These are phyloP conservation scores for Chaetomiaceae sp. DNA, from an alignment of 2,329 filamentous ascomycete species.

Conservation along the genomic window DNA sequence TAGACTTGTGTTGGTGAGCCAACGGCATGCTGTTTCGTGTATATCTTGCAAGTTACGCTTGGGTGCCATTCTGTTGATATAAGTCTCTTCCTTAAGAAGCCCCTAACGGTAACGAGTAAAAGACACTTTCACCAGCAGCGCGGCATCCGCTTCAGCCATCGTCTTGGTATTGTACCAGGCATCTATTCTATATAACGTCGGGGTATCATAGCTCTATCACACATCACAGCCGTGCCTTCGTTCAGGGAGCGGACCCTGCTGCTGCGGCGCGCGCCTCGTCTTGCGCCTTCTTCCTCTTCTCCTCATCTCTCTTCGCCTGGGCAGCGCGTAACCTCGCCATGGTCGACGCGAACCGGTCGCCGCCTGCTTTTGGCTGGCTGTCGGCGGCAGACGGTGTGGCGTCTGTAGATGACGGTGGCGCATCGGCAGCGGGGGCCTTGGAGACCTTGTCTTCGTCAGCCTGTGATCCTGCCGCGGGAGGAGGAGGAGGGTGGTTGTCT, in stretches of 20 bases:
- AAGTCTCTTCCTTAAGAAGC: too few relatives aligned
- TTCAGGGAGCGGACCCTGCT: background rate
- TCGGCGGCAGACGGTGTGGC: background rate
- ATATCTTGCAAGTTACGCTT: too few relatives aligned
- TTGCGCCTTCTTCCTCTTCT: slow-evolving; percentile 44
- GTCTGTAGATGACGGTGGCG: too few relatives aligned
- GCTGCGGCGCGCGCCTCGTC: slow-evolving; percentile 30
- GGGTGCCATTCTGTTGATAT: too few relatives aligned
- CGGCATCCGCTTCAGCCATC: too few relatives aligned
- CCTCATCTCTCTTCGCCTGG: slow-evolving; percentile 47
- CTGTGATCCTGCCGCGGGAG: slow-evolving; percentile 27
- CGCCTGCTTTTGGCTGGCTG: background rate
- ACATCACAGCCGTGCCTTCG: background rate
- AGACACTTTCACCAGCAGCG: too few relatives aligned
- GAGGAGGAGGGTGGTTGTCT: slow-evolving; percentile 10
- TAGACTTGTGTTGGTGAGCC: too few relatives aligned
- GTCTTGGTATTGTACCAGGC: background rate
- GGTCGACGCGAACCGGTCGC: slow-evolving; percentile 34
- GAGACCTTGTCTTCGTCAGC: slow-evolving; percentile 34
- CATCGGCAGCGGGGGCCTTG: background rate
- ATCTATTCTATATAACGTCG: background rate
- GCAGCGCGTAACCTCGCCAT: slow-evolving; percentile 54
- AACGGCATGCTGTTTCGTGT: too few relatives aligned
- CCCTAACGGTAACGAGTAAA: too few relatives aligned
- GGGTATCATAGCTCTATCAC: slow-evolving; percentile 9